A percentile compares a stretch with the other conserved stretches of the same genome.
phyloP scores from a whole-genome alignment of 1,139 yeast genomes.

The Yamadazyma songkhlaensis region DNA sequence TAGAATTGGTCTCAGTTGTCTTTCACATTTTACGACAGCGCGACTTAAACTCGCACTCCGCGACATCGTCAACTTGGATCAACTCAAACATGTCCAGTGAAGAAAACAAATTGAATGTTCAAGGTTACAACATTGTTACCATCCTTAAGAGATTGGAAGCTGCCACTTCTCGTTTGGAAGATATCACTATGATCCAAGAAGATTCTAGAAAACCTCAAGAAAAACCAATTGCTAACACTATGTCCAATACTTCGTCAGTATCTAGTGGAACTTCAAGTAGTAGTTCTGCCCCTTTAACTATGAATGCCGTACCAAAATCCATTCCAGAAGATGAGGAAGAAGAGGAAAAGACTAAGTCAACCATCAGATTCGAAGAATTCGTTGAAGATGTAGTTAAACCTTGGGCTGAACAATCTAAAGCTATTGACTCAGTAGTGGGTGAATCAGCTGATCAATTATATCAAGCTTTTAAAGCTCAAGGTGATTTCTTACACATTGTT shows the following conservation, averaged over 20 bases:
- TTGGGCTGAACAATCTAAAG: slow-evolving; percentile 53
- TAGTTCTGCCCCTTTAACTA: slow-evolving; percentile 7
- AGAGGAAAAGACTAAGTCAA: slow-evolving; percentile 38
- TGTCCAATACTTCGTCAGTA: slow-evolving; percentile 4
- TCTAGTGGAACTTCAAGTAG: slow-evolving; percentile 13
- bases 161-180: slow-evolving; percentile 90
- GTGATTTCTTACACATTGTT: slow-evolving; percentile 57
- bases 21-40: no score
- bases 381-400: slow-evolving; percentile 56
- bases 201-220: slow-evolving; percentile 26
- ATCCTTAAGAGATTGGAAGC: slow-evolving; percentile 84
- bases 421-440: slow-evolving; percentile 61
- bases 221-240: slow-evolving; percentile 2
- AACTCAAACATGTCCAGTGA: slow-evolving; percentile 34
- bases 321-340: slow-evolving; percentile 16
- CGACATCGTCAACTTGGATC: neutral
- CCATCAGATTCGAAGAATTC: slow-evolving; percentile 53
- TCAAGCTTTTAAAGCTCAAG: slow-evolving; percentile 61
- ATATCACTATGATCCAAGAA: slow-evolving; percentile 78
- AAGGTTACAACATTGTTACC: slow-evolving; percentile 80
- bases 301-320: slow-evolving; percentile 1
- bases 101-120: slow-evolving; percentile 58
- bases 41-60: neutral
- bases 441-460: slow-evolving; percentile 57
- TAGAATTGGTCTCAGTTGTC: no score